phyloP scores from a whole-genome alignment of 225 moss, liverwort and hornwort species.

The Marchantia paleacea region DNA sequence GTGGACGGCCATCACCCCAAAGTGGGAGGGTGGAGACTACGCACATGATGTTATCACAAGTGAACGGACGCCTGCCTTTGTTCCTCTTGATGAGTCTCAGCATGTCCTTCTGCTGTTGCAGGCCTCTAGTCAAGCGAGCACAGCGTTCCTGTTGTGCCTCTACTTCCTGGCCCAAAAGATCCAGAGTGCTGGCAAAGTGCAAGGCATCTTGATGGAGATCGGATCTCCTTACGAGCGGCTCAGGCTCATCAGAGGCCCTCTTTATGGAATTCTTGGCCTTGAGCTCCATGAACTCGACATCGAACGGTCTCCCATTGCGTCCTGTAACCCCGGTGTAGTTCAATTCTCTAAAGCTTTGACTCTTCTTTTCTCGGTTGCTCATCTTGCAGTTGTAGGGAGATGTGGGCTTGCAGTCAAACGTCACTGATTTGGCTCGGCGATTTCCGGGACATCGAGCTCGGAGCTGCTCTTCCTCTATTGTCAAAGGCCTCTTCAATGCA shows the following conservation, averaged over 20 bases:
- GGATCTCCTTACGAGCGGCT: neutral
- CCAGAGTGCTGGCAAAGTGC: constrained; percentile 3
- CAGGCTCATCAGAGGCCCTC: neutral
- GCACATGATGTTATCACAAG: constrained; percentile 7
- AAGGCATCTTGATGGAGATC: neutral
- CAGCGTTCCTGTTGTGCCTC: neutral
- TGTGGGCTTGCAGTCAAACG: neutral
- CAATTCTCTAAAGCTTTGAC: neutral
- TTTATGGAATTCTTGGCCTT: constrained; percentile 1
- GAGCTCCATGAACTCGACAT: neutral
- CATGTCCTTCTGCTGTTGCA: constrained; percentile 16
- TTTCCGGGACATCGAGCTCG: neutral
- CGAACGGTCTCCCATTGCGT: neutral
- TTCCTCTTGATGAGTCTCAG: constrained; percentile 18
- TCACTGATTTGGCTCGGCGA: neutral
- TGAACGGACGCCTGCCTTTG: neutral
- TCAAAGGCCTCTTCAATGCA: neutral
- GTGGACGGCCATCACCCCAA: neutral
- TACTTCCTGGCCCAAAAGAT: neutral
- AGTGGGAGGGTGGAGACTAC: neutral
- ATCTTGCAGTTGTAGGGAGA: constrained; percentile 20
- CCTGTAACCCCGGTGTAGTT: constrained; percentile 19
- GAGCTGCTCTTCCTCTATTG: neutral
- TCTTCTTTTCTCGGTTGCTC: constrained; percentile 7
- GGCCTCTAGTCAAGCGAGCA: neutral